phyloP scores from a whole-genome alignment of 768 basidiomycete species.

The Lyophyllum decastes region DNA sequence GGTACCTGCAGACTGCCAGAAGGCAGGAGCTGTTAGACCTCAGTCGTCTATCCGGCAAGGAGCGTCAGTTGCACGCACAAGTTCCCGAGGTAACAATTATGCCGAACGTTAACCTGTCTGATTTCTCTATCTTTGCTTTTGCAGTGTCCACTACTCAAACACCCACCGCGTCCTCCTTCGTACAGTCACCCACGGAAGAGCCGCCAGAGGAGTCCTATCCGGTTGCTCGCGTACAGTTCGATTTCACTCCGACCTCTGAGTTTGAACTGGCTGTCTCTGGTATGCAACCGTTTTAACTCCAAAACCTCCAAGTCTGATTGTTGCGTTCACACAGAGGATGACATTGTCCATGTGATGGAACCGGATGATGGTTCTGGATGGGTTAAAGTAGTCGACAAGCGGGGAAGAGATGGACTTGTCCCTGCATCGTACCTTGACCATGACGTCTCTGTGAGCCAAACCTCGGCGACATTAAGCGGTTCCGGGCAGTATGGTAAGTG shows the following conservation, averaged over 20 bases:
- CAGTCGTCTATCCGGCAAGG: slow-evolving; percentile 22
- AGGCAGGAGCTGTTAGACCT: slow-evolving; percentile 28
- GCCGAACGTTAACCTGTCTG: slow-evolving; percentile 2
- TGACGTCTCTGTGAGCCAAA: slow-evolving; percentile 27
- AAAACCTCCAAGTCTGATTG: background rate
- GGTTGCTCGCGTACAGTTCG: slow-evolving; percentile 67
- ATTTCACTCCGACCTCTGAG: slow-evolving; percentile 72
- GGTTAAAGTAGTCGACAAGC: slow-evolving; percentile 69
- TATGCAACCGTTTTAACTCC: slow-evolving; percentile 21
- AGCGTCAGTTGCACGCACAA: slow-evolving; percentile 24
- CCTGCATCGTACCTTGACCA: slow-evolving; percentile 79
- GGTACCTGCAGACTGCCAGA: slow-evolving; percentile 75
- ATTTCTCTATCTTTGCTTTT: background rate
- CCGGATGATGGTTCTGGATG: slow-evolving; percentile 87
- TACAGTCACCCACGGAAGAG: slow-evolving; percentile 38
- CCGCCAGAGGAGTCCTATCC: slow-evolving; percentile 46
- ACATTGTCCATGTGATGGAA: slow-evolving; percentile 65
- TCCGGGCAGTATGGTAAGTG: slow-evolving; percentile 55
- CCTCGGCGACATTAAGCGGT: slow-evolving; percentile 26
- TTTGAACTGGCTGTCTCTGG: slow-evolving; percentile 76
- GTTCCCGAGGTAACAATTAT: slow-evolving; percentile 22
- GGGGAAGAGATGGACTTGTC: slow-evolving; percentile 69
- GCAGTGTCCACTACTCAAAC: slow-evolving; percentile 22
- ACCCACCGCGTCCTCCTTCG: slow-evolving; percentile 61
- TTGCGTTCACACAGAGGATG: slow-evolving; percentile 50